These are phyloP conservation scores for Penicillium antarcticum DNA, from an alignment of 495 filamentous ascomycete species.

Conservation along the genomic window DNA sequence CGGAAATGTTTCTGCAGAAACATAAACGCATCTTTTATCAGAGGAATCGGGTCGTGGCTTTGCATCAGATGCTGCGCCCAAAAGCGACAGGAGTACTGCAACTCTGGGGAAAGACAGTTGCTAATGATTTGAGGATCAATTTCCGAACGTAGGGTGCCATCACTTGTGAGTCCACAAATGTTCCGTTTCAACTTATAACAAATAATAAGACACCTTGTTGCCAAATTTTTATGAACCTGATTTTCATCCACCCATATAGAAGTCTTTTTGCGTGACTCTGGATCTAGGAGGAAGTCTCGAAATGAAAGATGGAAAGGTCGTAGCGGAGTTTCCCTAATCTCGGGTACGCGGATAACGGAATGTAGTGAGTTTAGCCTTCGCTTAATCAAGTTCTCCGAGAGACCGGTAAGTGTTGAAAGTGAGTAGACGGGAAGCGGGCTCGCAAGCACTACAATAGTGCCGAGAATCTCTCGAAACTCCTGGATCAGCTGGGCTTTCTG, in stretches of 20 bases:
- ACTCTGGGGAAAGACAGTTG: constrained; percentile 20
- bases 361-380: constrained; percentile 6
- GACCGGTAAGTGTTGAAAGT: constrained; percentile 11
- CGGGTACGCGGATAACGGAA: constrained; percentile 21
- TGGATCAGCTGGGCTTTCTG: not conserved
- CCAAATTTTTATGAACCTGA: not conserved
- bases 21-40: constrained; percentile 18
- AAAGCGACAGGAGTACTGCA: constrained; percentile 39
- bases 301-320: constrained; percentile 19
- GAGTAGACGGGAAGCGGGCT: constrained; percentile 11
- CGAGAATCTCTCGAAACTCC: constrained; percentile 14
- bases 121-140: constrained; percentile 16
- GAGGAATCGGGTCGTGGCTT: constrained; percentile 17
- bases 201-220: not conserved
- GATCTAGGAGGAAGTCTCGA: constrained; percentile 18
- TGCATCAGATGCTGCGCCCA: constrained; percentile 13
- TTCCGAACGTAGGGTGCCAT: too few species aligned
- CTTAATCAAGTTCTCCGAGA: not conserved
- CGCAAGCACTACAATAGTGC: constrained; percentile 14
- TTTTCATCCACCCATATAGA: constrained; percentile 28
- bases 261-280: not conserved
- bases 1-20: constrained; percentile 32
- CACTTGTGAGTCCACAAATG: constrained; percentile 28
- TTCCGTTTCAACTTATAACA: constrained; percentile 11
- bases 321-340: constrained; percentile 9